Evolutionary conservation across 371 early-diverging fungal genomes (phyloP), one percentile per base, ranked within the genome.

Genomic region (Actinomucor elegans): DNA sequence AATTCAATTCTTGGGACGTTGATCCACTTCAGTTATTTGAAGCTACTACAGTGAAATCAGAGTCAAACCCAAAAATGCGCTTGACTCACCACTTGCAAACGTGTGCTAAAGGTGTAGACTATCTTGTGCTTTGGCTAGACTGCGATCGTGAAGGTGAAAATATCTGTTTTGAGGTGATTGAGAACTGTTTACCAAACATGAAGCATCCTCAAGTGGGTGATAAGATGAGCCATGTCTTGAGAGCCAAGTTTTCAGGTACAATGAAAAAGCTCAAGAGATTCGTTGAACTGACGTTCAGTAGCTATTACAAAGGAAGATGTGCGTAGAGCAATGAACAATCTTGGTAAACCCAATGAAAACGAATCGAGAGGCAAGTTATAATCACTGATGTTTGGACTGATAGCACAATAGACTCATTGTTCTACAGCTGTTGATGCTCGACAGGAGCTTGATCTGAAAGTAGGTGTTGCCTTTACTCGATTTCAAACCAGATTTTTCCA

Each of bases 81-180:
- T 64, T 88, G 10, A 65, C 68, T 7, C 69, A 69, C 5, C 75
- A 77, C 48, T 53, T 82, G 34, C 59, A 67, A 15, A 59, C 45
- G 7, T 71, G 71, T 36, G 66, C 75, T 1, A 79, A 75, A 50
- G 66, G 66, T 8, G 52, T 72, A 6, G 75, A 83, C 51, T 73
- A 75, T 47, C 58, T 89, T 5, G 70, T 88, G 20, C 69, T 88
- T 8, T 89, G 89, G 89, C 73, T 88, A 28, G 90, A 90, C 67
- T 86, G 88, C 52, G 90, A 90, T 59, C 60, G 90, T 46, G 90
- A 90, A 66, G 90, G 90, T 8, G 90, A 90, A 57, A 84, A 89
- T 53, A 90, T 90, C 47, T 88, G 84, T 28, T 69, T 64, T 48
- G 85, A 89, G 55, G 86, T 89, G 23, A 71, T 73, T 23, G 69